Evolutionary conservation across 2,329 filamentous ascomycete genomes (phyloP), one percentile per base, ranked within the genome.

Genomic region (Ceratocystis variospora): DNA sequence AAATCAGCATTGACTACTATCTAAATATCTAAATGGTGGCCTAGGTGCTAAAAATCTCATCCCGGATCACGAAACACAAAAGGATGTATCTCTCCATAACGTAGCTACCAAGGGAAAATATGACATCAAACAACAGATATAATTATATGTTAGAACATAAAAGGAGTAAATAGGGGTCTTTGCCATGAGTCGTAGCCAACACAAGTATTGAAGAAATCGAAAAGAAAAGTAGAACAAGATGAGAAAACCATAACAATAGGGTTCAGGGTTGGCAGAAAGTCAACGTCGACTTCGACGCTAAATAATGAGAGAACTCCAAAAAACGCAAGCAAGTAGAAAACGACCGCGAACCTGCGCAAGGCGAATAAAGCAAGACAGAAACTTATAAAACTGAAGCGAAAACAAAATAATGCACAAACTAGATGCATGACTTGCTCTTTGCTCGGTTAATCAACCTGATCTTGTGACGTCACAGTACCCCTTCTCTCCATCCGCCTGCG

Each of bases 401-500:
- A 62, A 19, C 25, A 19, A 19, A 59, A 68, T 7, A 59, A 17
- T 45, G 22, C 55, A 46, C n/a, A 53, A 55, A 50, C 41, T 31
- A 19, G n/a, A 59, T 17, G 10, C 48, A 53, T 53, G 7, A 15
- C 15, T 31, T 33, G 28, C 7, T 37, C 57, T 7, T 48, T 37
- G 57, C 45, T 22, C 10, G 37, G n/a, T 28, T 50, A 50, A 37
- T 68, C 57, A 19, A 59, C 55, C 15, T 57, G 48, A 41, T 68
- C 66, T 25, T 22, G 41, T 7, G 66, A 68, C 3, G 66, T 68
- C 37, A 77, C 70, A 70, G 77, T 74, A 73, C 76, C 73, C 70
- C 84, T 72, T 67, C 77, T 77, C 73, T 87, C 84, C 68, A 79
- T 72, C 69, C 84, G 77, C 70, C 84, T 78, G 72, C 83, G 66